Evolutionary conservation across 345 rosid genomes (phyloP).

Genomic region (Gynandropsis gynandra): DNA sequence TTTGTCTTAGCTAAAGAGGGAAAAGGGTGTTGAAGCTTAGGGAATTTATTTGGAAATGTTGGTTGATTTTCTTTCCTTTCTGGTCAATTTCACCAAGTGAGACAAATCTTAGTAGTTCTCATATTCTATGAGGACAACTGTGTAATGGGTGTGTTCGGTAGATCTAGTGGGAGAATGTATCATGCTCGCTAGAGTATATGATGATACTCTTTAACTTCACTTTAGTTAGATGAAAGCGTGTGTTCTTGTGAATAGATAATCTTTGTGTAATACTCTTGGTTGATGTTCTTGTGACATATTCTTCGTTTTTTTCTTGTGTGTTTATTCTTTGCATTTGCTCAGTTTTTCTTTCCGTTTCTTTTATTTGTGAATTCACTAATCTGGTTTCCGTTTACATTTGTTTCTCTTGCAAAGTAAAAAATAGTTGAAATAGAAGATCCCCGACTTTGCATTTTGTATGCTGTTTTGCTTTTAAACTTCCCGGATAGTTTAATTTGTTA

Average conservation of each 20-base stretch:
- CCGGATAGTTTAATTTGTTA: neutral
- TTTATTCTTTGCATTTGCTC: neutral
- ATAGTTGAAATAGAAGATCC: neutral
- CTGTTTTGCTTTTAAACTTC: constrained; percentile 3
- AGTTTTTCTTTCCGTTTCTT: neutral
- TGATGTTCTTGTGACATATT: too few relatives aligned
- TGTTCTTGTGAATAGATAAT: too few relatives aligned
- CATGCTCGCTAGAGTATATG: too few relatives aligned
- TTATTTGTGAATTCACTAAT: too few relatives aligned
- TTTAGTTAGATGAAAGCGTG: neutral
- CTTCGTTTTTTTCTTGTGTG: neutral
- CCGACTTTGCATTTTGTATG: neutral
- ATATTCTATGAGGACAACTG: neutral
- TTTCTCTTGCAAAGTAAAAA: too few relatives aligned
- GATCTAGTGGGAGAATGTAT: too few relatives aligned
- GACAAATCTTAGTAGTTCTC: constrained; percentile 9
- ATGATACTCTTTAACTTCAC: neutral
- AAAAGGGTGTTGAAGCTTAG: constrained; percentile 4
- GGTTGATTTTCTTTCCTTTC: constrained; percentile 1
- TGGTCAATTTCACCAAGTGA: neutral
- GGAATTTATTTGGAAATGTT: neutral
- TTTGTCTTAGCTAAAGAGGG: too few relatives aligned
- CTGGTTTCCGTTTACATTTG: too few relatives aligned
- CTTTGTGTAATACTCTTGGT: too few relatives aligned
- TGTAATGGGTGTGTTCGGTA: too few relatives aligned